phyloP scores from a whole-genome alignment of 2,329 filamentous ascomycete genomes.

The Daldinia sp. region DNA sequence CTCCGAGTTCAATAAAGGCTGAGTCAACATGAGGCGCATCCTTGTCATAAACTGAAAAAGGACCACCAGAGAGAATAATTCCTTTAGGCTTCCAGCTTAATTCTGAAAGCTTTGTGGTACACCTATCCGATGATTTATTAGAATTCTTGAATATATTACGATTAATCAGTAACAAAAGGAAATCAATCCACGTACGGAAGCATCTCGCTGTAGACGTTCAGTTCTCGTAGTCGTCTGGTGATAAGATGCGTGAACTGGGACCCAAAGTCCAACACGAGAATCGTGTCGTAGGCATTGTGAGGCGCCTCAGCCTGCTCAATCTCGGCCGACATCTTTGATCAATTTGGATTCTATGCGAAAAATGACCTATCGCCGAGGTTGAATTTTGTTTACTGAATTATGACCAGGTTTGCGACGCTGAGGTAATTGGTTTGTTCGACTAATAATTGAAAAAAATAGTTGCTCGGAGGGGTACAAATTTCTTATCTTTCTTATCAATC shows the following conservation, averaged over 20 bases:
- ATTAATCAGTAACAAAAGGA: background rate
- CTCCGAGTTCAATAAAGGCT: constrained; percentile 76
- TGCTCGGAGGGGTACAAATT: constrained; percentile 19
- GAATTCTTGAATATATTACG: background rate
- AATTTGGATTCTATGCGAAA: background rate
- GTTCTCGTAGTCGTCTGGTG: constrained; percentile 77
- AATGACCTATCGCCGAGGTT: background rate
- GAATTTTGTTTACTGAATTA: background rate
- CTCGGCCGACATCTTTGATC: constrained; percentile 21
- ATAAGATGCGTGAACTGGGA: constrained; percentile 79
- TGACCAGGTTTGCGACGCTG: constrained; percentile 8
- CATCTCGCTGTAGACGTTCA: constrained; percentile 71
- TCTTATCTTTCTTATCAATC: constrained; percentile 32
- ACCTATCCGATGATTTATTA: constrained; percentile 13
- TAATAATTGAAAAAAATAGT: constrained; percentile 20
- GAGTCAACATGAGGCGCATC: constrained; percentile 82
- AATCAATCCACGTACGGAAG: constrained; percentile 49
- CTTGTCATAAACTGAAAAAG: constrained; percentile 78
- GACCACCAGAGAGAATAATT: constrained; percentile 78
- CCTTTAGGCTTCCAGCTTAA: constrained; percentile 85
- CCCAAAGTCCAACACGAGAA: constrained; percentile 78
- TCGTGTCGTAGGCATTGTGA: constrained; percentile 60
- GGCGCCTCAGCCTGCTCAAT: constrained; percentile 26
- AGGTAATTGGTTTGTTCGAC: constrained; percentile 1
- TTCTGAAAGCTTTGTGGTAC: constrained; percentile 72